Conservation (phyloP, 495 filamentous ascomycete species). For the Penicillium angulare region DNA sequence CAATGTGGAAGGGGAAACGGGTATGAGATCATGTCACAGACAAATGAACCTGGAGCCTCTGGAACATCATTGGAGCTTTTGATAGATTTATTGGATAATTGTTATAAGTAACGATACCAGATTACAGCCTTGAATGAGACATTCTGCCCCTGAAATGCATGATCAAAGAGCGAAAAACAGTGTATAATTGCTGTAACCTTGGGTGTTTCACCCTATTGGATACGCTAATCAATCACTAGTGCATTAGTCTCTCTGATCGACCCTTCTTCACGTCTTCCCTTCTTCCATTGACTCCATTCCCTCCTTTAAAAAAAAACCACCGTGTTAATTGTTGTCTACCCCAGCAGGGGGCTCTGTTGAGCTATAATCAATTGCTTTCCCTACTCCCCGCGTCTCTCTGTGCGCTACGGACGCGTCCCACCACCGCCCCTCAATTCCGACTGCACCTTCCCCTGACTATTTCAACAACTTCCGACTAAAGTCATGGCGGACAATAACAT, state of each 20-base stretch:
- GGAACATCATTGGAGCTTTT: not conserved
- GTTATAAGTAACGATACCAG: too few relatives aligned
- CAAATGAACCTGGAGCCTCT: not conserved
- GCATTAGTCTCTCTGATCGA: conserved; percentile 20
- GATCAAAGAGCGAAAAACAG: not conserved
- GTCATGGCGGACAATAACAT: conserved; percentile 50
- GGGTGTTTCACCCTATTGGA: conserved; percentile 22
- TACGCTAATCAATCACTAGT: conserved; percentile 26
- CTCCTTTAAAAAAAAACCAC: conserved; percentile 12
- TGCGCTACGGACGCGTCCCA: conserved; percentile 15
- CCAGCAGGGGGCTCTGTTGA: conserved; percentile 12
- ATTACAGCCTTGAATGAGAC: not conserved
- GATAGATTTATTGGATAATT: not conserved
- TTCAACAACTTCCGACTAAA: not conserved
- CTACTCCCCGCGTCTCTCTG: conserved; percentile 10
- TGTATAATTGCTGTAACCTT: too few relatives aligned
- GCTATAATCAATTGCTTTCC: conserved; percentile 5
- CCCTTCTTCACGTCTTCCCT: conserved; percentile 20
- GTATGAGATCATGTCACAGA: conserved; percentile 1
- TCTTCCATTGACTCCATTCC: conserved; percentile 10
- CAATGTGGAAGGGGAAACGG: not conserved
- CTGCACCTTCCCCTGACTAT: conserved; percentile 21
- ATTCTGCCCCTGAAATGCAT: not conserved
- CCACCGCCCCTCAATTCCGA: conserved; percentile 14
- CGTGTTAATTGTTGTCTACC: conserved; percentile 18